Base-by-base conservation (phyloP, 495 filamentous ascomycete genomes). In the Hyaloscypha finlandica region DNA sequence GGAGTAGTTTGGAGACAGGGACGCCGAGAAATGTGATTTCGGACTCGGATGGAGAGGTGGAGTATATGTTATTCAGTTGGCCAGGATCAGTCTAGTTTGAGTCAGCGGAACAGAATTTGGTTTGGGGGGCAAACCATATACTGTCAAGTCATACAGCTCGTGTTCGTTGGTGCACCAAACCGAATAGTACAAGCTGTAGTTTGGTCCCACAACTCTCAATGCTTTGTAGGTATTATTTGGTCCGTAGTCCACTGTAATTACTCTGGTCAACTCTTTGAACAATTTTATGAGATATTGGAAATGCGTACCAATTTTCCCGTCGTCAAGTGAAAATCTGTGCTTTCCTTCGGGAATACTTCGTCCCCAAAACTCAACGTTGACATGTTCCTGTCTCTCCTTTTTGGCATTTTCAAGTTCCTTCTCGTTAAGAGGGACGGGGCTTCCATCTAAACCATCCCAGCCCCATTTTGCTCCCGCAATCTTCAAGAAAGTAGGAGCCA, bases 101-200 rank as follows among this genome's bases (percentile, higher is more conserved):
- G 16, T 59, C 33, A 57, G 20, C 20, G 8, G 4, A 30, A 31
- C 22, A 19, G 3, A 56, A 56, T 29, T 16, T 9, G 39, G 22
- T 22, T 25, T 31, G 20, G 20, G 11, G 1, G 0, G 16, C 4
- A 19, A 48, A 48, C 8, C 4, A 65, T 78, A 30, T 72, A 85
- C 83, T 12, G 71, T 77, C 20, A 88, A 75, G 62, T 88, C 84
- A 66, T 88, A 89, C 0, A 88, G 74, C 61, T 88, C 84, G 59
- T 87, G 84, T 69, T 87, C 84, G 45, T 84, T 84, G 37, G 74
- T 87, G 65, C 86, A 88, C 83, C 85, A 88, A 3, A 88, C 84
- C 0, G 85, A 82, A 68, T 88, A 89, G 68, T 84, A 86, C 0
- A 88, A 64, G 52, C 82, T 81, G 59, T 86, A 87, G 0, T 74